Percentiles rank a stretch among this genome's conserved stretches.
Evolutionary conservation across 2,329 filamentous ascomycete genomes (phyloP).

Genomic region (Paracorniculantispora psalliotae): DNA sequence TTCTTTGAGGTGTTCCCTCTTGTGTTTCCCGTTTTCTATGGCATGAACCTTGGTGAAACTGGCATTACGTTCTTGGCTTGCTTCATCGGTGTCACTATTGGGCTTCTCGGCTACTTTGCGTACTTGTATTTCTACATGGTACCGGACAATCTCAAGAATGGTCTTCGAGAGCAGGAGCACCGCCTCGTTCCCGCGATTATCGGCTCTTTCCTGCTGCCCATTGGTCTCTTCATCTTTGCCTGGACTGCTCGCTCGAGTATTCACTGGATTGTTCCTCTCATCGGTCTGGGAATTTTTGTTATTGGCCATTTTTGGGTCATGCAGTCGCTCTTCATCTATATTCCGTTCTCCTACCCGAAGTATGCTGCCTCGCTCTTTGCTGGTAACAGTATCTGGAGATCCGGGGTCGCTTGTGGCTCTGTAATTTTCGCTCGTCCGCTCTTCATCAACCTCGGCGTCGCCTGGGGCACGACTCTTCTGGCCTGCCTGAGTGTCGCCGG

Average conservation of each 20-base stretch:
- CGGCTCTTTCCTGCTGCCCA: conserved; percentile 59
- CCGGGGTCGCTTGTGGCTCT: conserved; percentile 13
- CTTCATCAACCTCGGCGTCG: conserved; percentile 18
- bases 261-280: conserved; percentile 54
- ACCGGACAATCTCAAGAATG: conserved; percentile 14
- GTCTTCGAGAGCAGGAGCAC: conserved; percentile 16
- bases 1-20: conserved; percentile 57
- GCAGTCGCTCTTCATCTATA: conserved; percentile 19
- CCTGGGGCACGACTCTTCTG: conserved; percentile 17
- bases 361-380: conserved; percentile 19
- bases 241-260: conserved; percentile 61
- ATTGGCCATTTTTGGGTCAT: conserved; percentile 41
- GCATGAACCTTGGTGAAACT: conserved; percentile 51
- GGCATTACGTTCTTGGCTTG: conserved; percentile 55
- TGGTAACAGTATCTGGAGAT: conserved; percentile 17
- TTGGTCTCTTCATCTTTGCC: conserved; percentile 65
- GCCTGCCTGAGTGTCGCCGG: conserved; percentile 16
- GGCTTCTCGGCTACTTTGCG: conserved; percentile 33
- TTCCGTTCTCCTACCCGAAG: conserved; percentile 18
- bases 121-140: conserved; percentile 17
- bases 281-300: conserved; percentile 51
- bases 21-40: conserved; percentile 37
- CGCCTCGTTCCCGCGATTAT: conserved; percentile 18
- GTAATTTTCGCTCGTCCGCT: conserved; percentile 17
- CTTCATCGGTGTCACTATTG: conserved; percentile 54